phyloP scores from a whole-genome alignment of 495 filamentous ascomycete genomes.

The Umbilicaria muhlenbergii region DNA sequence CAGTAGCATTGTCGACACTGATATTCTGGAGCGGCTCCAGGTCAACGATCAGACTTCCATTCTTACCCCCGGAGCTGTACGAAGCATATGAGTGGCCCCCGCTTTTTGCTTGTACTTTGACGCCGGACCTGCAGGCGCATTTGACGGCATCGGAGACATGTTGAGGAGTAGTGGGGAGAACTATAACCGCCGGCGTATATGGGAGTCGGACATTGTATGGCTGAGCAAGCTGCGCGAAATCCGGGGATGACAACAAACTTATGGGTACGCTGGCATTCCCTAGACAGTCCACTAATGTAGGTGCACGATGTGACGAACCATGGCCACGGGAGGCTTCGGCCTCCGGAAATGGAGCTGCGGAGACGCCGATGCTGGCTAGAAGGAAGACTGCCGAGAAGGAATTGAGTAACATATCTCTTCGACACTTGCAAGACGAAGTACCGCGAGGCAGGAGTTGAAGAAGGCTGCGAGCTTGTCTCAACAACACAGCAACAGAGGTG shows the following conservation, averaged over 20 bases:
- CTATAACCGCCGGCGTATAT: constrained; percentile 45
- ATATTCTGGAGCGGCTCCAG: constrained; percentile 33
- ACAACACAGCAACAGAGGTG: too few species aligned
- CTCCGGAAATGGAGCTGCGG: too few species aligned
- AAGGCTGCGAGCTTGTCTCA: too few species aligned
- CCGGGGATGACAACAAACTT: constrained; percentile 1
- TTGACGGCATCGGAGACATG: constrained; percentile 43
- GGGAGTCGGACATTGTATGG: constrained; percentile 47
- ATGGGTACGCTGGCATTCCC: constrained; percentile 5
- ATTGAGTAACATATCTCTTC: too few species aligned
- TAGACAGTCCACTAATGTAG: constrained; percentile 3
- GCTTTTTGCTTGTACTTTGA: constrained; percentile 52
- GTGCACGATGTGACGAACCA: too few species aligned
- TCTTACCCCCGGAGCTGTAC: constrained; percentile 28
- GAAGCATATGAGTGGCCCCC: constrained; percentile 41
- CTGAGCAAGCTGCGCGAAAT: constrained; percentile 8
- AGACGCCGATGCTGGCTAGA: too few species aligned
- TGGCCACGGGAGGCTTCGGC: too few species aligned
- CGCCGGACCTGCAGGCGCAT: constrained; percentile 35
- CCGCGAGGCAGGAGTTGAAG: too few species aligned
- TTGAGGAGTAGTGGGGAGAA: constrained; percentile 37
- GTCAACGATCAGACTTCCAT: constrained; percentile 29
- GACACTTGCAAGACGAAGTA: too few species aligned
- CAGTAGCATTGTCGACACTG: constrained; percentile 32
- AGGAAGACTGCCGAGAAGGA: too few species aligned